Base-by-base conservation (phyloP, 345 rosid species). In the Moringa oleifera region DNA sequence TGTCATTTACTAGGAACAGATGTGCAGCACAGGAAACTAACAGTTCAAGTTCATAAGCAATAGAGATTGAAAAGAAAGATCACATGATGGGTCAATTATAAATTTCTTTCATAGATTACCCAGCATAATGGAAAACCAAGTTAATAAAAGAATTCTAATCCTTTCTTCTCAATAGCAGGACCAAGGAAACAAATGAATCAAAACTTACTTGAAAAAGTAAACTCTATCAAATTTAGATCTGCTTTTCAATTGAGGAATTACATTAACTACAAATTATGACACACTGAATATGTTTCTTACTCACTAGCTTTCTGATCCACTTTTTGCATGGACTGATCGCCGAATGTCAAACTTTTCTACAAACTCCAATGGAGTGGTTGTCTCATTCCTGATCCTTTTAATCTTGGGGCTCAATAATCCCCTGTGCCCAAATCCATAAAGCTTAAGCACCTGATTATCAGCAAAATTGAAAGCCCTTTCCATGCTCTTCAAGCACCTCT, bases 381-480 rank as follows among this genome's bases (percentile, higher is more conserved):
- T 86, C 80, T 93, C 97, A 18, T 93, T 90, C 71, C 89, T 80
- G 55, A 82, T 86, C 83, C 90, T 90, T 77, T 80, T 90, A 69
- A 90, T 86, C 87, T 93, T 90, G 71, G 96, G 97, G 64, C 97
- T 84, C 64, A 93, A 75, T 83, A 93, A 71, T 53, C 98, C 97
- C 64, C 95, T 81, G 55, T 93, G 98, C 45, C 95, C 67, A 61
- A 93, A 93, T 6, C 97, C 98, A 59, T 93, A 93, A 0, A 93
- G 77, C 53, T 85, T 80, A 51, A 93, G 90, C 69, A 93, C 90
- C 77, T 93, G 98, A 72, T 90, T 93, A 68, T 93, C 96, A 0
- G 95, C 96, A 57, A 93, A 90, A 79, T 88, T 93, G 58, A 81
- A 93, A 16, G 98, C 97, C 74, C 97, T 82, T 80, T 93, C 96